Evolutionary conservation across 148 eudicot species (phyloP).

Genomic region (Camellia japonica): DNA sequence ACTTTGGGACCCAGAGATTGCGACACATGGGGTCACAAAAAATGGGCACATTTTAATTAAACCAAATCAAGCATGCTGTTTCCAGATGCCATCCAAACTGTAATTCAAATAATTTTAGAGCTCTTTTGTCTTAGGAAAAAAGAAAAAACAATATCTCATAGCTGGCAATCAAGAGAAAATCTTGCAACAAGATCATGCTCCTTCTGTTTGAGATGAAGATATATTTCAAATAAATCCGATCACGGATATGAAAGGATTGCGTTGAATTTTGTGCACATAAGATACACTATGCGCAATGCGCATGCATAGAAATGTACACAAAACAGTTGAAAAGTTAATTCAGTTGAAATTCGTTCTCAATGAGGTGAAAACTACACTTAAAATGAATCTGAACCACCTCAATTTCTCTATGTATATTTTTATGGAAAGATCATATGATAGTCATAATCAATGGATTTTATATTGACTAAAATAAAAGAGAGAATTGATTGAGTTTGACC

Average conservation of each 20-base stretch:
- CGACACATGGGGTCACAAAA: neutral
- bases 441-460: neutral
- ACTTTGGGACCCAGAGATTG: neutral
- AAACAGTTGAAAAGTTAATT: no score
- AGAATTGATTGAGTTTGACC: slow-evolving; percentile 2
- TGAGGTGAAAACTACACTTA: no score
- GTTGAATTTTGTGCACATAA: no score
- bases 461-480: neutral
- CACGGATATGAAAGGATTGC: no score
- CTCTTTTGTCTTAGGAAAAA: neutral
- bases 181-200: neutral
- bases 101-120: neutral
- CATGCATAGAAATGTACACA: no score
- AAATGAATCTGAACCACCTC: no score
- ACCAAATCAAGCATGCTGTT: neutral
- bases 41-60: neutral
- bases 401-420: neutral
- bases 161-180: neutral
- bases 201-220: neutral
- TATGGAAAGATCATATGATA: neutral
- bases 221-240: neutral
- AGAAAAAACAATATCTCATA: neutral
- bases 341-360: no score
- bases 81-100: neutral
- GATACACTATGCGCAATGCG: no score